Base-by-base conservation (phyloP, 2,329 filamentous ascomycete genomes). In the Xylariaceae sp. region DNA sequence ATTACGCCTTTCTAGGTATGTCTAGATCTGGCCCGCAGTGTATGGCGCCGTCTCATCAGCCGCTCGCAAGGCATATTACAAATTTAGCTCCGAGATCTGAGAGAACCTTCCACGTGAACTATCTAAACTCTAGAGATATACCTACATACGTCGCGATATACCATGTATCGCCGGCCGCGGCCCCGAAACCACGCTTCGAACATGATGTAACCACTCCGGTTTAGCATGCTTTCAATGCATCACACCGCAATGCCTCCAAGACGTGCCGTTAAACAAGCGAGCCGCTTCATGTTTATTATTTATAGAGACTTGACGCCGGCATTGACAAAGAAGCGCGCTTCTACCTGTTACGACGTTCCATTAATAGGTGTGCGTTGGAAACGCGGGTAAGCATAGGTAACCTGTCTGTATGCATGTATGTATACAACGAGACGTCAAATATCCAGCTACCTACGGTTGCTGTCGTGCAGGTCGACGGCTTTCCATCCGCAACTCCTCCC, bases 31-130 rank as follows among this genome's bases (percentile, higher is more conserved):
- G 48, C 32, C 42, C 32, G 26, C 6, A 40, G 37, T n/a, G 7
- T 4, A 6, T n/a, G 37, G 26, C 45, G 4, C 40, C 42, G 57
- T 60, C 54, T 60, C 57, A 60, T 57, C 46, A 55, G 19, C 55
- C 58, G 55, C 55, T 52, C 40, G 50, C 42, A 41, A 47, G 50
- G 32, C 47, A 49, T 51, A 54, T 43, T 54, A 44, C 7, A 47
- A 7, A 43, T 14, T 29, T 19, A 12, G 16, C 20, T 40, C 20
- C 16, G 26, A 29, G 26, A 29, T 29, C 26, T 29, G 12, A 37
- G 5, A 10, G 32, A 37, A 16, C 32, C n/a, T n/a, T n/a, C n/a
- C 32, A 37, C 32, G 32, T 37, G 32, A 37, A 10, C 32, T 12
- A 37, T 16, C n/a, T n/a, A n/a, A n/a, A n/a, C n/a, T n/a, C n/a